These are phyloP conservation scores for Metschnikowia matae DNA, from an alignment of 805 yeast species.

Conservation along the genomic window DNA sequence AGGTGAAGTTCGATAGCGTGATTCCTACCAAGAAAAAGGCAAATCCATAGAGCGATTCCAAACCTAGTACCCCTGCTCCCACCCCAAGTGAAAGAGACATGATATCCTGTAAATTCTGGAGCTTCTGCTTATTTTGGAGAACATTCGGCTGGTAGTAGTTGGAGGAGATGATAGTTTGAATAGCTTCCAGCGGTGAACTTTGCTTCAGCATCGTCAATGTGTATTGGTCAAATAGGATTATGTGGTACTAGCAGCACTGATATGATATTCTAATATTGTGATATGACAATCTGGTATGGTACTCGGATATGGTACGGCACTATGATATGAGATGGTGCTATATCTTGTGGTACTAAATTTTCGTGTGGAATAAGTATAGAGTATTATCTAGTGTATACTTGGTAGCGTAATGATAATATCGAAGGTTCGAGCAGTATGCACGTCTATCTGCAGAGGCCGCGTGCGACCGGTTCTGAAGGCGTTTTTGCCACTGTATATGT, in stretches of 20 bases:
- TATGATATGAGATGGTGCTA: too few relatives aligned
- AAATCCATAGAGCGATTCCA: slow-evolving; percentile 36
- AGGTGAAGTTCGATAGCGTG: slow-evolving; percentile 27
- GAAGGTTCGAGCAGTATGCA: not conserved
- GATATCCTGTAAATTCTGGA: slow-evolving; percentile 34
- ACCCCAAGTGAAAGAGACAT: slow-evolving; percentile 36
- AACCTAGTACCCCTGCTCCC: slow-evolving; percentile 37
- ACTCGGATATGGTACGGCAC: too few relatives aligned
- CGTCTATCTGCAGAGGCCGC: slow-evolving; percentile 1
- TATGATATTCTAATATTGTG: too few relatives aligned
- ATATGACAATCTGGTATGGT: too few relatives aligned
- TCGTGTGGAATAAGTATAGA: not conserved
- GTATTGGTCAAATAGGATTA: too few relatives aligned
- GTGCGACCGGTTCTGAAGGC: not conserved
- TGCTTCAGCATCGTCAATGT: not conserved
- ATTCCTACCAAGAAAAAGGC: slow-evolving; percentile 33
- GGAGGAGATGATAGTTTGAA: not conserved
- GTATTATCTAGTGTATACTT: too few relatives aligned
- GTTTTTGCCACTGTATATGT: not conserved
- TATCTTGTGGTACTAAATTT: too few relatives aligned
- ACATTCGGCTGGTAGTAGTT: slow-evolving; percentile 7
- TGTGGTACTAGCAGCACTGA: too few relatives aligned
- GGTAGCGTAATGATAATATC: not conserved
- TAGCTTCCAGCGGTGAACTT: not conserved
- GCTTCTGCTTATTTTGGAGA: slow-evolving; percentile 13